phyloP scores from a whole-genome alignment of 306 rosid genomes.

The Acacia melanoxylon region DNA sequence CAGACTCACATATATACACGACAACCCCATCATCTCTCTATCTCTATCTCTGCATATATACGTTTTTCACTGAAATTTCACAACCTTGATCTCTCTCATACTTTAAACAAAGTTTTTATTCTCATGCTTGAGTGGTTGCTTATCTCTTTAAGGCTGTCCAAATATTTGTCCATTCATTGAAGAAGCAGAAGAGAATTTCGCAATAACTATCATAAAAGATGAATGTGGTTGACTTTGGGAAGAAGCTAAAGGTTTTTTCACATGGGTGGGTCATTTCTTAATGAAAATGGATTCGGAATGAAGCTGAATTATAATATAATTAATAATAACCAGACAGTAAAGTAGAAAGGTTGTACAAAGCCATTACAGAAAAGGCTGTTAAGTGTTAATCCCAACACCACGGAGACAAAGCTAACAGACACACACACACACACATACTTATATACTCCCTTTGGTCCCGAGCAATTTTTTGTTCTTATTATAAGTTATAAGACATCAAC shows the following conservation, averaged over 20 bases:
- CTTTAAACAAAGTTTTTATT: background rate
- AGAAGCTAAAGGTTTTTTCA: background rate
- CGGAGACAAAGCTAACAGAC: background rate
- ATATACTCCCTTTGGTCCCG: too few species aligned
- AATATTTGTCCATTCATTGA: background rate
- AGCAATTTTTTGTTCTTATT: too few species aligned
- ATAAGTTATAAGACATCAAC: too few species aligned
- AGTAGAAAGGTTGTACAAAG: constrained; percentile 14
- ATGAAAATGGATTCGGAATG: background rate
- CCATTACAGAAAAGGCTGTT: constrained; percentile 23
- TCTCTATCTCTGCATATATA: background rate
- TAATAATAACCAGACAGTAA: constrained; percentile 2
- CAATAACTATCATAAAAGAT: background rate
- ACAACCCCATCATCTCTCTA: background rate
- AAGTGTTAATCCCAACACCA: background rate
- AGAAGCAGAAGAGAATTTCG: constrained; percentile 5
- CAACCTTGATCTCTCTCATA: background rate
- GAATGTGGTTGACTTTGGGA: constrained; percentile 25
- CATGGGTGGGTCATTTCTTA: constrained; percentile 25
- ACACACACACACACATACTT: too few species aligned
- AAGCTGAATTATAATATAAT: background rate
- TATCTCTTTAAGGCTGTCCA: constrained; percentile 19
- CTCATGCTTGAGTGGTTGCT: background rate
- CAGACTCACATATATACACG: background rate
- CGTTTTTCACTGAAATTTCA: constrained; percentile 18